Conservation (phyloP, 106 monocot genomes). For the Platanthera zijinensis region DNA sequence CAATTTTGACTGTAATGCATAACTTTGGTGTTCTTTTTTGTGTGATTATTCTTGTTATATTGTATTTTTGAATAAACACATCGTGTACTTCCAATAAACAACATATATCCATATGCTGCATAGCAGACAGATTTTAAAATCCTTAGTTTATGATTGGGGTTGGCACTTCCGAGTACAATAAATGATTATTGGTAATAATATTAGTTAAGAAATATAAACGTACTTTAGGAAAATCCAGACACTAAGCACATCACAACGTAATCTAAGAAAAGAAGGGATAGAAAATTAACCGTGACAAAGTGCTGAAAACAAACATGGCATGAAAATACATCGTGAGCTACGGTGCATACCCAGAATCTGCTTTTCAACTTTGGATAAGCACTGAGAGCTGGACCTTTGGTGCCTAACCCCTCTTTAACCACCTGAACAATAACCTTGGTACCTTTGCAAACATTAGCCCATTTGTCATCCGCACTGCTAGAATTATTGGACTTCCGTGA, state of each 20-base stretch:
- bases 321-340: conserved; percentile 1
- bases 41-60: too few species aligned
- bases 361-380: conserved; percentile 87
- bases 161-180: background rate
- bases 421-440: conserved; percentile 95
- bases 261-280: background rate
- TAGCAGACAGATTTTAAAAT: background rate
- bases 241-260: background rate
- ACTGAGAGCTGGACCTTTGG: conserved; percentile 77
- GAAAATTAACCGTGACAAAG: background rate
- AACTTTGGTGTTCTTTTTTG: too few species aligned
- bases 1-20: too few species aligned
- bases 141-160: background rate
- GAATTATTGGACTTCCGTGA: conserved; percentile 11
- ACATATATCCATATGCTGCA: too few species aligned
- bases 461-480: conserved; percentile 37
- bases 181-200: background rate
- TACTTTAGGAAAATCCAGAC: background rate
- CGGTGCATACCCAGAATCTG: conserved; percentile 79
- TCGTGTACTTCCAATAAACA: too few species aligned
- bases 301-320: background rate
- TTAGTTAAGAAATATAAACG: background rate
- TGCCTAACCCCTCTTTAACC: conserved; percentile 88
- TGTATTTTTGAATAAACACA: too few species aligned
- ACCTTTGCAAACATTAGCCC: conserved; percentile 76